phyloP scores from a whole-genome alignment of 192 early-diverging fungal species.

The Coemansia asiatica region DNA sequence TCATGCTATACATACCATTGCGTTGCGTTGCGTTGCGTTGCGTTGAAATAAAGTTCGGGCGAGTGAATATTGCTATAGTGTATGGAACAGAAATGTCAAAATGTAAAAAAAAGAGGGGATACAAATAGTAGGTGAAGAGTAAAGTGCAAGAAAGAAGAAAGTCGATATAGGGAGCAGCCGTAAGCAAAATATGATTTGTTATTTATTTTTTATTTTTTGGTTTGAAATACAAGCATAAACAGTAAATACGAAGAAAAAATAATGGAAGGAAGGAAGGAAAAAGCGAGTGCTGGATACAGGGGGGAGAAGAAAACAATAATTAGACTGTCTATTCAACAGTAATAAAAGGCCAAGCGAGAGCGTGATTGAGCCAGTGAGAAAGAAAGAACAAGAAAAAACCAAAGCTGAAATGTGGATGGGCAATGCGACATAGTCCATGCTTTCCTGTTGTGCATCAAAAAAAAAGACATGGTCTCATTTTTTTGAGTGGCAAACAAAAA shows the following conservation, averaged over 20 bases:
- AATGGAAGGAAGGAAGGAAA: neutral
- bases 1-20: neutral
- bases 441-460: neutral
- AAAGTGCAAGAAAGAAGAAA: neutral
- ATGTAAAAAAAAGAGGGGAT: neutral
- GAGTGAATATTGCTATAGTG: neutral
- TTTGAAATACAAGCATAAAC: neutral
- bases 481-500: neutral
- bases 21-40: constrained; percentile 1
- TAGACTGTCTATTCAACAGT: neutral
- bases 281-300: neutral
- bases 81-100: neutral
- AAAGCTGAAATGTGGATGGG: constrained; percentile 3
- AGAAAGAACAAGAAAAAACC: neutral
- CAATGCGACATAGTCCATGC: constrained; percentile 1
- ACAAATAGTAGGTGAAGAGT: constrained; percentile 1
- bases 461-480: constrained; percentile 1
- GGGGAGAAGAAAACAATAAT: neutral
- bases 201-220: neutral
- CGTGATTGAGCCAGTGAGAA: neutral
- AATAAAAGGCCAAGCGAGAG: constrained; percentile 1
- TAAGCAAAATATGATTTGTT: neutral
- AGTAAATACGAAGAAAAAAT: neutral
- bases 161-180: neutral
- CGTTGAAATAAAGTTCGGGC: neutral